These are phyloP conservation scores for Streptanthus diversifolius DNA, from an alignment of 345 rosid species.

Conservation along the genomic window DNA sequence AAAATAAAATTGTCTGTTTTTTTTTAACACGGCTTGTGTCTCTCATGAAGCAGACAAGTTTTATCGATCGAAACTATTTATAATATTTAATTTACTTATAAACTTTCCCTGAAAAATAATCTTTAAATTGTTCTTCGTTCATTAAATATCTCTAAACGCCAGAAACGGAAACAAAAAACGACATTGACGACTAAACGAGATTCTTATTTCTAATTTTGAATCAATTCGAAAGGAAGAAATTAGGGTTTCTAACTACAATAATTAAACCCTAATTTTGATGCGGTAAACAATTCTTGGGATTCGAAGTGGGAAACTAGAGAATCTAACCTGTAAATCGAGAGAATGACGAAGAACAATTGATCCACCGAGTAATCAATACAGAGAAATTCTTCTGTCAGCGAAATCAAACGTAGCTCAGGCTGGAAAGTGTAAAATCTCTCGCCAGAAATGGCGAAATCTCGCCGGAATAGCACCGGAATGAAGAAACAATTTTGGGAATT, in stretches of 20 bases:
- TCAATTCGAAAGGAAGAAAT: too few species aligned
- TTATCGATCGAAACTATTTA: conserved; percentile 22
- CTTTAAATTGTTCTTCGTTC: conserved; percentile 17
- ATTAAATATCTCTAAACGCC: background rate
- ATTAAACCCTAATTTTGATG: background rate
- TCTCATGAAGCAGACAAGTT: conserved; percentile 36
- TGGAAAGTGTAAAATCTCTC: background rate
- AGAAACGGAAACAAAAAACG: conserved; percentile 2
- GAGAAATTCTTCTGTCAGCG: background rate
- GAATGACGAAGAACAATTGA: conserved; percentile 1
- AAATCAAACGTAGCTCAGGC: background rate
- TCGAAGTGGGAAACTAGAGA: background rate
- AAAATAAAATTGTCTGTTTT: background rate
- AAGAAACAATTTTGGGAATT: background rate
- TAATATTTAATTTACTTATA: background rate
- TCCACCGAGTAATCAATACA: background rate
- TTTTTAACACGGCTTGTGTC: conserved; percentile 37
- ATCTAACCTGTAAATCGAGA: conserved; percentile 14
- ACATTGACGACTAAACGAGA: background rate
- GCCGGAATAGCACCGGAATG: background rate
- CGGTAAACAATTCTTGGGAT: too few species aligned
- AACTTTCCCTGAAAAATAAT: background rate
- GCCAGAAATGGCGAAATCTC: background rate
- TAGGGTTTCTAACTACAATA: too few species aligned
- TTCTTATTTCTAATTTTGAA: background rate